A percentile compares a stretch with the other conserved stretches of the same genome.
These are phyloP conservation scores for Periconia sp. DNA, from an alignment of 2,329 filamentous ascomycete genomes.

Conservation along the genomic window DNA sequence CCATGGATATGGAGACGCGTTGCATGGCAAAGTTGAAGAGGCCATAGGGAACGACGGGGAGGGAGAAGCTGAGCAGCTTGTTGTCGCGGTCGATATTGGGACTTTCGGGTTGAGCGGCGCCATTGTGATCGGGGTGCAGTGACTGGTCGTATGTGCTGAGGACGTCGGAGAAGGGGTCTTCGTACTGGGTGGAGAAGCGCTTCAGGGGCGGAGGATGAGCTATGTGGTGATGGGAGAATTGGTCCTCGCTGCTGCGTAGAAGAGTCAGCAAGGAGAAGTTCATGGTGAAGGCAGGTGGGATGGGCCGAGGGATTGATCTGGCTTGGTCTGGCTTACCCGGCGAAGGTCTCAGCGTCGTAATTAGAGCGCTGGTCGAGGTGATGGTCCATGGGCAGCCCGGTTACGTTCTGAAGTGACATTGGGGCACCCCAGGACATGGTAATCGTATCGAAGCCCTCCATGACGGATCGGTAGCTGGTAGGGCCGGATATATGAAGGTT, in stretches of 20 bases:
- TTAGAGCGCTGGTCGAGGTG: conserved; percentile 60
- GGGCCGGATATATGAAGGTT: conserved; percentile 18
- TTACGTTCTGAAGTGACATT: conserved; percentile 57
- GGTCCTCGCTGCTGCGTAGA: conserved; percentile 53
- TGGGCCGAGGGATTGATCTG: neutral
- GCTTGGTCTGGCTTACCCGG: conserved; percentile 52
- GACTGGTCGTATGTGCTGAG: conserved; percentile 52
- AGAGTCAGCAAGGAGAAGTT: conserved; percentile 30
- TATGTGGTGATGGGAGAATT: conserved; percentile 47
- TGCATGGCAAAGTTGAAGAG: conserved; percentile 68
- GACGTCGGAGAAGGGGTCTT: conserved; percentile 55
- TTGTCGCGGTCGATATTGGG: conserved; percentile 66
- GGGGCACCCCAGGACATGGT: conserved; percentile 64
- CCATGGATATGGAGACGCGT: conserved; percentile 65
- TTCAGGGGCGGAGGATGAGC: conserved; percentile 46
- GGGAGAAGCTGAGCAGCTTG: conserved; percentile 55
- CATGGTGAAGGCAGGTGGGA: conserved; percentile 7
- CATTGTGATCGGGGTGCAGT: conserved; percentile 48
- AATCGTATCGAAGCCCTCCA: conserved; percentile 62
- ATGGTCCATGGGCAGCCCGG: conserved; percentile 53
- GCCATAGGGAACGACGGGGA: conserved; percentile 55
- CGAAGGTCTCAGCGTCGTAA: conserved; percentile 62
- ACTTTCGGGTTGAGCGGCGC: conserved; percentile 46
- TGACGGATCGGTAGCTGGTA: conserved; percentile 33
- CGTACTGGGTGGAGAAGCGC: conserved; percentile 53